These are phyloP conservation scores for Clavariopsis aquatica DNA, from an alignment of 495 filamentous ascomycete species.

Conservation along the genomic window DNA sequence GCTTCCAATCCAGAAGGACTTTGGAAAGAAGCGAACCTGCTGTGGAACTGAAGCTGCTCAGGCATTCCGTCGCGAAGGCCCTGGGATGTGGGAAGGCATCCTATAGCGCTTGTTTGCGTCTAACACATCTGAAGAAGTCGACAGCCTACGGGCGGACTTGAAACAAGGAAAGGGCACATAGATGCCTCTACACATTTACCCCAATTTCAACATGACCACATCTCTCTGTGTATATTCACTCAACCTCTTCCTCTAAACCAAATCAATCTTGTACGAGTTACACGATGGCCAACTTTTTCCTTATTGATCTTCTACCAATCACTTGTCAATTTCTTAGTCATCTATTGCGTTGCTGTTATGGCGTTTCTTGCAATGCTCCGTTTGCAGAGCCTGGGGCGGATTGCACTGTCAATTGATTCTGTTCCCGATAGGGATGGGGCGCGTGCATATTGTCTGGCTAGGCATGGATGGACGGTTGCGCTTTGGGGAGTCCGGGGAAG, in stretches of 20 bases:
- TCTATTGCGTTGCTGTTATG: not conserved
- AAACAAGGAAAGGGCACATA: constrained; percentile 18
- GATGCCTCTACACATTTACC: constrained; percentile 9
- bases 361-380: not conserved
- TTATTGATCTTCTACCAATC: not conserved
- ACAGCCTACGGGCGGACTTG: constrained; percentile 21
- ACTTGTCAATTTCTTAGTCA: not conserved
- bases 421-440: not conserved
- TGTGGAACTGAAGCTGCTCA: constrained; percentile 55
- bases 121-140: constrained; percentile 7
- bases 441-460: constrained; percentile 9
- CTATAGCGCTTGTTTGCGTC: constrained; percentile 37
- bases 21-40: constrained; percentile 62
- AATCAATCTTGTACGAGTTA: constrained; percentile 12
- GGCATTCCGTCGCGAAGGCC: constrained; percentile 51
- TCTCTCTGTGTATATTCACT: constrained; percentile 23
- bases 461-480: not conserved
- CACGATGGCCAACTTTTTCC: not conserved
- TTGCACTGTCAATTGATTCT: constrained; percentile 2
- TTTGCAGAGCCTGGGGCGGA: not conserved
- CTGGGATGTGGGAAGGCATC: constrained; percentile 64
- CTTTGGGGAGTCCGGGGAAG: not conserved
- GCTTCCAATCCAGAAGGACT: constrained; percentile 42
- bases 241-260: not conserved
- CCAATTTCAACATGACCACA: not conserved